A percentile compares a stretch with the other conserved stretches of the same genome.
These are phyloP conservation scores for Verticillium alfalfae DNA, from an alignment of 2,329 filamentous ascomycete species.

Conservation along the genomic window DNA sequence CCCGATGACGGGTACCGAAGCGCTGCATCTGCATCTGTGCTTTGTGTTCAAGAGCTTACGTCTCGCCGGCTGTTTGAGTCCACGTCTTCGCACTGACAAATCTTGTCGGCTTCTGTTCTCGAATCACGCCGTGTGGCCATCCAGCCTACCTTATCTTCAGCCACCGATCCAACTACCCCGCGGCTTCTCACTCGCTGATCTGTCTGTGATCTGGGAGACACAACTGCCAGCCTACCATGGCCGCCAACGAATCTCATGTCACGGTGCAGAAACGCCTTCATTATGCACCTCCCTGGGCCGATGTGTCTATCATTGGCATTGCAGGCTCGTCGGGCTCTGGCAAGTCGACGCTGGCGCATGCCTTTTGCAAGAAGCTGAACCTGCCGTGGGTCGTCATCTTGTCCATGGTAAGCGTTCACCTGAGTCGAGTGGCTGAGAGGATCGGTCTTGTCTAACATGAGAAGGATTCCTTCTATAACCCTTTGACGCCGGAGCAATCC, in stretches of 20 bases:
- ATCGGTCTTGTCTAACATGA: background rate
- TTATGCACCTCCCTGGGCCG: conserved; percentile 92
- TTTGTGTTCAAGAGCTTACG: background rate
- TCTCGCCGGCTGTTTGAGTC: background rate
- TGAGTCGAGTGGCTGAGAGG: background rate
- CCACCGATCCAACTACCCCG: background rate
- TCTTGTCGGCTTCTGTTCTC: background rate
- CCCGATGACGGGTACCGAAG: background rate
- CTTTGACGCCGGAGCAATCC: conserved; percentile 72
- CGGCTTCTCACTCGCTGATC: background rate
- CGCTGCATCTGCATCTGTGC: background rate
- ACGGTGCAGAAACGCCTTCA: conserved; percentile 57
- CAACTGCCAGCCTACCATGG: conserved; percentile 3
- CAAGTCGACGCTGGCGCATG: conserved; percentile 89
- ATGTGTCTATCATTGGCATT: conserved; percentile 93
- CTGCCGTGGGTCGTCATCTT: conserved; percentile 97
- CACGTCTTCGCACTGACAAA: background rate
- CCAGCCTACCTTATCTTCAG: background rate
- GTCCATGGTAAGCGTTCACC: conserved; percentile 55
- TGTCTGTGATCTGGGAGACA: background rate
- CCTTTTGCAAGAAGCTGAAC: conserved; percentile 84
- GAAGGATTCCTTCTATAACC: conserved; percentile 97
- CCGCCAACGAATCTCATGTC: conserved; percentile 28
- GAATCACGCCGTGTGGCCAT: background rate
- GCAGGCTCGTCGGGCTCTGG: conserved; percentile 91